Evolutionary conservation across 768 basidiomycete genomes (phyloP).

Genomic region (Boletus sensibilis): DNA sequence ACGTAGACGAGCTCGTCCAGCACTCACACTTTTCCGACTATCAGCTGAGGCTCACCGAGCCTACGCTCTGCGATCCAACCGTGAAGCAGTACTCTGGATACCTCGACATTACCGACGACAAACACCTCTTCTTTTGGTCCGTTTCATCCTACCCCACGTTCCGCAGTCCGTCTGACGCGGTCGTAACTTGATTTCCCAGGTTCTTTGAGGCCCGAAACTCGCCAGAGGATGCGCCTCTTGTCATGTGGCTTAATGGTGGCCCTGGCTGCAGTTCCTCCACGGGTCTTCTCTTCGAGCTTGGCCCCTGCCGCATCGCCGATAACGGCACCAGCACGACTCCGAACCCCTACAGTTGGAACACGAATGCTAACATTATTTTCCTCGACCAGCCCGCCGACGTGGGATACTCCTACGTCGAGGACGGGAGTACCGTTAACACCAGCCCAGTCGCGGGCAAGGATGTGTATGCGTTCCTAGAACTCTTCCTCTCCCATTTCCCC

Average conservation of each 20-base stretch:
- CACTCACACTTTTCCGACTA: slow-evolving; percentile 52
- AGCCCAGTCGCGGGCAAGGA: slow-evolving; percentile 88
- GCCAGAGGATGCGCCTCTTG: slow-evolving; percentile 75
- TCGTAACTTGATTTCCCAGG: slow-evolving; percentile 41
- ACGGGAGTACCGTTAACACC: slow-evolving; percentile 70
- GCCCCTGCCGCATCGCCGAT: slow-evolving; percentile 76
- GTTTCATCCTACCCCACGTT: slow-evolving; percentile 12
- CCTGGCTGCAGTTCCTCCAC: slow-evolving; percentile 73
- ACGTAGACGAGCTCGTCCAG: slow-evolving; percentile 59
- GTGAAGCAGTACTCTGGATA: slow-evolving; percentile 80
- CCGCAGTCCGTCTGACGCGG: background rate
- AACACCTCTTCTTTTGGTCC: slow-evolving; percentile 88
- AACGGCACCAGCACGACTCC: slow-evolving; percentile 65
- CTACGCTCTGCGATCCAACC: slow-evolving; percentile 73
- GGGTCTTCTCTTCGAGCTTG: slow-evolving; percentile 89
- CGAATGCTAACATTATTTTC: slow-evolving; percentile 58
- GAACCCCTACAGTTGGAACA: slow-evolving; percentile 88
- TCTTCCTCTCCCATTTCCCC: slow-evolving; percentile 76
- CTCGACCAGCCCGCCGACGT: slow-evolving; percentile 82
- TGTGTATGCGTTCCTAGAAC: slow-evolving; percentile 80
- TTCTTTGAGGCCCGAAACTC: slow-evolving; percentile 83
- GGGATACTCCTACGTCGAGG: slow-evolving; percentile 83
- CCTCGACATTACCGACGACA: slow-evolving; percentile 74
- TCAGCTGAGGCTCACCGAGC: slow-evolving; percentile 61
- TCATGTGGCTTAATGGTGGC: slow-evolving; percentile 90